Evolutionary conservation across 805 yeast species (phyloP).

Genomic region (Ogataea sp.): DNA sequence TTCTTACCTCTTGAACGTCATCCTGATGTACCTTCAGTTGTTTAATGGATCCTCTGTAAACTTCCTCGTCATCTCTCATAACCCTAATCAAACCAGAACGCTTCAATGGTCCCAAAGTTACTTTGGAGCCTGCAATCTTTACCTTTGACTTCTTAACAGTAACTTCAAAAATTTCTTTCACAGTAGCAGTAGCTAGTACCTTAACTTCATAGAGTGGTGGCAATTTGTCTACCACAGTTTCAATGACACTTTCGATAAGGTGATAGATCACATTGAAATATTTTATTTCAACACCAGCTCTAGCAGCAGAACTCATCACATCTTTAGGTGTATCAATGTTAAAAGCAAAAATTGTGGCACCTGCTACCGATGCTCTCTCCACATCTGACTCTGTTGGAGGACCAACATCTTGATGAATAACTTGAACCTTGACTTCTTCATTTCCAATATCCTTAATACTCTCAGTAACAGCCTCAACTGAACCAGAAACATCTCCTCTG

Average conservation of each 20-base stretch:
- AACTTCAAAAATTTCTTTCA: constrained; percentile 68
- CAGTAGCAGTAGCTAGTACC: constrained; percentile 55
- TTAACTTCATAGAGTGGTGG: constrained; percentile 62
- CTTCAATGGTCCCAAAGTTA: constrained; percentile 57
- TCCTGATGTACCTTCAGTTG: constrained; percentile 79
- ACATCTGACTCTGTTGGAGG: constrained; percentile 60
- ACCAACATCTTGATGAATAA: constrained; percentile 75
- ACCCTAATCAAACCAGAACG: constrained; percentile 38
- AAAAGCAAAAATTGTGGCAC: constrained; percentile 72
- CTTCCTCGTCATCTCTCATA: constrained; percentile 39
- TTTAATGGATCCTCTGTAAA: constrained; percentile 38
- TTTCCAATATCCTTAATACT: constrained; percentile 79
- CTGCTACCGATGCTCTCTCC: constrained; percentile 59
- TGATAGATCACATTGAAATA: constrained; percentile 80
- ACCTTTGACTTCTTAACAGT: constrained; percentile 43
- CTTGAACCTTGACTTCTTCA: constrained; percentile 66
- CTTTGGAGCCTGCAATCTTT: constrained; percentile 84
- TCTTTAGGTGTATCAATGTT: constrained; percentile 64
- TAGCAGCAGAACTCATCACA: constrained; percentile 48
- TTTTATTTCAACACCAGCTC: constrained; percentile 45
- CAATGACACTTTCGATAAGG: constrained; percentile 76
- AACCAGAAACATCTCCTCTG: constrained; percentile 90
- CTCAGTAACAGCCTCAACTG: constrained; percentile 87
- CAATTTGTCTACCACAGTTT: constrained; percentile 48
- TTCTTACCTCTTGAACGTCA: constrained; percentile 66